Percentiles rank a stretch among this genome's conserved stretches.
phyloP scores from a whole-genome alignment of 305 asterid species.

The Stenogyne calaminthoides region DNA sequence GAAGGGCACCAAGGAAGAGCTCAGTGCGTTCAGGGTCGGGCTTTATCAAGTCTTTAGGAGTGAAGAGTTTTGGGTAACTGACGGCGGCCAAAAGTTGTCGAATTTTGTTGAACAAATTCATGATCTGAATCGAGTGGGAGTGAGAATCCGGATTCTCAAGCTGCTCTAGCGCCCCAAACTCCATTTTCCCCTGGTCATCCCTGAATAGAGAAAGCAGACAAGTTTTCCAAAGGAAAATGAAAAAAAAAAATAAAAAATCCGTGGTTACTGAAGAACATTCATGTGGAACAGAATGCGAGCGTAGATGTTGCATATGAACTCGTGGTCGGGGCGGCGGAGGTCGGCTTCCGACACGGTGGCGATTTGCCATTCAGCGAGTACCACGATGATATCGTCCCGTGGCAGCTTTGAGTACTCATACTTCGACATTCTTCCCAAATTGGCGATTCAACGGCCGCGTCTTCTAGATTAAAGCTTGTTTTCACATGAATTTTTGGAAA shows the following conservation, averaged over 20 bases:
- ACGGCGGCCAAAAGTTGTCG: conserved; percentile 49
- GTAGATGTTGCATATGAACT: conserved; percentile 54
- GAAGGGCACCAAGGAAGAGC: conserved; percentile 69
- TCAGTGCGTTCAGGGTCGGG: conserved; percentile 79
- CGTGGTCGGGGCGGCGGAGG: conserved; percentile 52
- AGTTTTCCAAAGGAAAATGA: background rate
- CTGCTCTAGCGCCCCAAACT: conserved; percentile 75
- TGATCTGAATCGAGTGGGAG: conserved; percentile 49
- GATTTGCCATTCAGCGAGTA: conserved; percentile 43
- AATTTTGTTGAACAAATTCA: conserved; percentile 57
- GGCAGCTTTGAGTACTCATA: conserved; percentile 54
- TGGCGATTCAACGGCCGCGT: background rate
- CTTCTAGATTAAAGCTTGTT: background rate
- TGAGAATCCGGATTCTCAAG: conserved; percentile 83
- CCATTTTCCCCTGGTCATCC: conserved; percentile 76
- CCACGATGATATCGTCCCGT: conserved; percentile 42
- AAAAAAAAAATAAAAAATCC: background rate
- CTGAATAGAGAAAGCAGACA: conserved; percentile 33
- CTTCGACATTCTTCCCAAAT: conserved; percentile 44
- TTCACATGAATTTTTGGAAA: background rate
- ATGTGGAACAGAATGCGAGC: conserved; percentile 40
- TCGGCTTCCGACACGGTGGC: conserved; percentile 53
- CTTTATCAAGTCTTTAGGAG: conserved; percentile 66
- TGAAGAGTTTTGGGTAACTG: conserved; percentile 60
- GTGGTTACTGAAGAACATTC: conserved; percentile 45